Percentiles rank a stretch among this genome's conserved stretches.
phyloP scores from a whole-genome alignment of 768 basidiomycete genomes.

The Leccinum subgranulosum region DNA sequence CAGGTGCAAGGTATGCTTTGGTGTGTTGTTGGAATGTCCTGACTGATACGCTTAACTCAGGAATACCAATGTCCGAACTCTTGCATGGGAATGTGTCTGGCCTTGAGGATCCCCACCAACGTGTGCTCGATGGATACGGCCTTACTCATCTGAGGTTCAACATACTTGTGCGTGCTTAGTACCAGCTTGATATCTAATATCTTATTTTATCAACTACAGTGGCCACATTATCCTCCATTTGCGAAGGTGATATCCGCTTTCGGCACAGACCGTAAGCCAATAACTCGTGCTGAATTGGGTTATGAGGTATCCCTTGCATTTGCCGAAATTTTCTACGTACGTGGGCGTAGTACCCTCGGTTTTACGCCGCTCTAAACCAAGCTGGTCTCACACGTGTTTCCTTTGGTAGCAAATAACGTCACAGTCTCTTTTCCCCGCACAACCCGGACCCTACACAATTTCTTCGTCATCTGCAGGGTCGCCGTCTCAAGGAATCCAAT shows the following conservation, averaged over 20 bases:
- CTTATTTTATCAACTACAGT: conserved; percentile 12
- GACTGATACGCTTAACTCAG: conserved; percentile 4
- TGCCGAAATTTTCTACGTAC: conserved; percentile 29
- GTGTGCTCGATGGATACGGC: conserved; percentile 21
- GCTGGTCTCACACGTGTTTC: conserved; percentile 3
- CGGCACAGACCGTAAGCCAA: conserved; percentile 12
- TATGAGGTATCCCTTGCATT: conserved; percentile 29
- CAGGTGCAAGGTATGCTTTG: conserved; percentile 16
- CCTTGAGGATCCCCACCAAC: conserved; percentile 18
- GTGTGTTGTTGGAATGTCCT: neutral
- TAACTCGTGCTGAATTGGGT: conserved; percentile 25
- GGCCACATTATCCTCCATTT: conserved; percentile 27
- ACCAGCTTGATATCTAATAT: neutral
- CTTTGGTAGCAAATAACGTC: conserved; percentile 19
- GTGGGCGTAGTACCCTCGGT: conserved; percentile 1
- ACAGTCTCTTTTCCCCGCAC: conserved; percentile 4
- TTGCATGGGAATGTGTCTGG: conserved; percentile 18
- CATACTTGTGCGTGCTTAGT: conserved; percentile 19
- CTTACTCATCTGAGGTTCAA: conserved; percentile 16
- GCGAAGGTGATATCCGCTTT: conserved; percentile 23
- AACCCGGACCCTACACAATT: conserved; percentile 21
- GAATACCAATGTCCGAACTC: conserved; percentile 26
- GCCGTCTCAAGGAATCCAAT: conserved; percentile 17
- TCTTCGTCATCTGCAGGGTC: conserved; percentile 7
- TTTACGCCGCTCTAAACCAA: neutral